Evolutionary conservation across 257 asterid genomes (phyloP).

Genomic region (Jaltomata sinuosa): DNA sequence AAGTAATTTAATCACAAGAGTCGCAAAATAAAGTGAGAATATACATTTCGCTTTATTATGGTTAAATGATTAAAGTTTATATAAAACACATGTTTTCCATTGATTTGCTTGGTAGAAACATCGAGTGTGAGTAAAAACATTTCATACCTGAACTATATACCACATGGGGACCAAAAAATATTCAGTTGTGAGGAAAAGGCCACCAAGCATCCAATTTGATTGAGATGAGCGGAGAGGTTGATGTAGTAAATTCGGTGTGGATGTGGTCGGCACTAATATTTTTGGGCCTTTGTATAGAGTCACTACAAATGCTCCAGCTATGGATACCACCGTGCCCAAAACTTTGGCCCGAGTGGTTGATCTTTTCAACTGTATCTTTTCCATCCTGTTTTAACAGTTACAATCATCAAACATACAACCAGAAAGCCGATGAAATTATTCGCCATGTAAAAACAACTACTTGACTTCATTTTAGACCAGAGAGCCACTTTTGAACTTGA

Average conservation of each 20-base stretch:
- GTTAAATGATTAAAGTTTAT: too few relatives aligned
- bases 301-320: constrained; percentile 74
- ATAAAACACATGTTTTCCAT: not conserved
- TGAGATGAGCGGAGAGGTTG: constrained; percentile 20
- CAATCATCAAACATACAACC: not conserved
- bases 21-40: not conserved
- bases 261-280: constrained; percentile 12
- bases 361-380: constrained; percentile 48
- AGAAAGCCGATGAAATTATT: not conserved
- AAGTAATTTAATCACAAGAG: not conserved
- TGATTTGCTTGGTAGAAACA: not conserved
- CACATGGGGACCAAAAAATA: constrained; percentile 76
- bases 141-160: constrained; percentile 77
- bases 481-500: not conserved
- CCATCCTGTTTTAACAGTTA: constrained; percentile 56
- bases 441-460: not conserved
- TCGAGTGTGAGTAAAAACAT: not conserved
- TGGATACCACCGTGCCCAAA: constrained; percentile 61
- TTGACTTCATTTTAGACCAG: not conserved
- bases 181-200: constrained; percentile 59
- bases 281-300: constrained; percentile 78
- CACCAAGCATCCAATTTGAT: constrained; percentile 69
- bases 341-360: constrained; percentile 61
- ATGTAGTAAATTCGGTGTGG: not conserved
- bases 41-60: not conserved